phyloP scores from a whole-genome alignment of 148 eudicot species.

The Dianthus caryophyllus region DNA sequence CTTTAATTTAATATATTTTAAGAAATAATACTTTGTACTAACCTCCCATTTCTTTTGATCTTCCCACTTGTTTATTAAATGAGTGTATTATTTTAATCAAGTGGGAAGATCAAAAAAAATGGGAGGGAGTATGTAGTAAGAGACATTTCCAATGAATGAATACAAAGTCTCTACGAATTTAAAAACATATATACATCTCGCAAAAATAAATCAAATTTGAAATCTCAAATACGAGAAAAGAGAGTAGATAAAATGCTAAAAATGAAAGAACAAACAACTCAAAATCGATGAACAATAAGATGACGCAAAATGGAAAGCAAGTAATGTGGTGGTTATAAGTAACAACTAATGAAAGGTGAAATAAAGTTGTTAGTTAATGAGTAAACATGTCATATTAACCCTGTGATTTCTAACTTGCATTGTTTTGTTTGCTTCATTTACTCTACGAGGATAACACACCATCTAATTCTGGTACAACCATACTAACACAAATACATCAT shows the following conservation, averaged over 20 bases:
- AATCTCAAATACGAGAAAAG: background rate
- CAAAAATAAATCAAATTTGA: background rate
- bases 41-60: too few relatives aligned
- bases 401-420: slow-evolving; percentile 11
- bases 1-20: too few relatives aligned
- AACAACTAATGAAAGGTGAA: background rate
- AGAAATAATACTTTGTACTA: too few relatives aligned
- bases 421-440: background rate
- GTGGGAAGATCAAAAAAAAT: too few relatives aligned
- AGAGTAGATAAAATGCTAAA: slow-evolving; percentile 9
- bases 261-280: background rate
- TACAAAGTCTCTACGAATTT: too few relatives aligned
- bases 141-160: too few relatives aligned
- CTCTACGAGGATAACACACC: too few relatives aligned
- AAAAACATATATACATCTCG: too few relatives aligned
- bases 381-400: slow-evolving; percentile 27
- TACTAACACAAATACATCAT: background rate
- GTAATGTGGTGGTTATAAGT: background rate
- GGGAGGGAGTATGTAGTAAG: too few relatives aligned
- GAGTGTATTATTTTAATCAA: too few relatives aligned
- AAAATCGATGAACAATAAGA: background rate
- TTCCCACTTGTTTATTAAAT: too few relatives aligned
- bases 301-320: slow-evolving; percentile 1
- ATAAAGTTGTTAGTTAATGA: slow-evolving; percentile 15
- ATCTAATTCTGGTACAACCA: background rate